Base-by-base conservation (phyloP, 2,329 filamentous ascomycete genomes). In the Tolypocladium tropicale region DNA sequence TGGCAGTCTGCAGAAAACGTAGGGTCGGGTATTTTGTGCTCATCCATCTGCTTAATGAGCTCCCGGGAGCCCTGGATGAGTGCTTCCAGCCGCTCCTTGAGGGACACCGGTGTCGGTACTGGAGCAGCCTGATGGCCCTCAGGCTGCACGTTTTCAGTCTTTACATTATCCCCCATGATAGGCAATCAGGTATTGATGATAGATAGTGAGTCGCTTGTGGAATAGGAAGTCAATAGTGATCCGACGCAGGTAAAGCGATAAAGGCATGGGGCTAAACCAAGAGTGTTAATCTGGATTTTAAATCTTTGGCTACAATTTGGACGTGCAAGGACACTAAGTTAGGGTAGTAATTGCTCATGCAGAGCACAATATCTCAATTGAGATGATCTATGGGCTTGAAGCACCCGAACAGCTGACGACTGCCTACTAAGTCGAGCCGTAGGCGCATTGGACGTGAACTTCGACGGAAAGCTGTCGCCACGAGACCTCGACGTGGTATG, bases 1-100 rank as follows among this genome's bases (percentile, higher is more conserved):
- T 53, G 51, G 21, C 21, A 53, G n/a, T 41, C 21, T 12, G 33
- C 21, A 30, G 51, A 21, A 53, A 53, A 53, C 9, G 51, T 53
- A 0, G 51, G 51, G 51, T 53, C 51, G 7, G 51, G 33, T 6
- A 53, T 39, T 7, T 39, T 36, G 23, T 41, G 21, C 51, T 53
- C 51, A 10, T 53, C 51, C 34, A 53, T 37, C 21, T n/a, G 51
- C 51, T 53, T 53, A 11, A 53, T 53, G 34, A 53, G 51, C 51
- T 16, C 32, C 18, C 41, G 51, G 3, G 51, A 53, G 34, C 51
- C 41, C 11, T 23, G 33, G 14, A 53, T 53, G 21, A 53, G 51
- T 12, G 32, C 36, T 36, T 41, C 51, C 21, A 53, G 34, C 9
- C 51, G 33, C 51, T 53, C 51, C 34, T 53, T 53, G 2, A 41